These are phyloP conservation scores for Zygosaccharomyces pseudobailii DNA, from an alignment of 1,139 yeast genomes.

Conservation along the genomic window DNA sequence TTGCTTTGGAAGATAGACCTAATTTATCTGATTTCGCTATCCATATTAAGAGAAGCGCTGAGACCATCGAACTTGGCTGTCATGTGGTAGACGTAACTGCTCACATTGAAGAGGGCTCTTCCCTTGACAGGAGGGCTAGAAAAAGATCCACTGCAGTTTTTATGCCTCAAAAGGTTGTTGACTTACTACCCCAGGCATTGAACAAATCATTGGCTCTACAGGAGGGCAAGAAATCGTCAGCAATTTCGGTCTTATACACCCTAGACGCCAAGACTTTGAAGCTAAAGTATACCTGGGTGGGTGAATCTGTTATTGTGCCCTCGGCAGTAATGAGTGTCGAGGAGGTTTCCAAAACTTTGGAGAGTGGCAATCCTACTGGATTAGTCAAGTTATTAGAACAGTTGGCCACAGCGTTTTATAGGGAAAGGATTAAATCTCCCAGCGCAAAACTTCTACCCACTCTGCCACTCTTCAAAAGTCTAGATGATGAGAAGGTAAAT, in stretches of 20 bases:
- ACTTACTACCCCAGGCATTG: slow-evolving; percentile 65
- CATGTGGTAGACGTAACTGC: slow-evolving; percentile 79
- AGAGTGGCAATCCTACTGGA: slow-evolving; percentile 26
- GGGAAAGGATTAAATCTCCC: slow-evolving; percentile 58
- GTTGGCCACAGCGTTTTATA: slow-evolving; percentile 59
- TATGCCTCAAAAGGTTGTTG: slow-evolving; percentile 71
- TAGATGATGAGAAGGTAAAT: slow-evolving; percentile 80
- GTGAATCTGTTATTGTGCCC: slow-evolving; percentile 67
- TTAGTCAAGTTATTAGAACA: slow-evolving; percentile 23
- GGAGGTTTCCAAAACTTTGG: slow-evolving; percentile 34
- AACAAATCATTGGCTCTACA: slow-evolving; percentile 59
- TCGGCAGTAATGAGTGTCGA: slow-evolving; percentile 36
- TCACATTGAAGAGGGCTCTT: slow-evolving; percentile 64
- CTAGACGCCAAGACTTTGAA: slow-evolving; percentile 71
- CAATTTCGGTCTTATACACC: slow-evolving; percentile 78
- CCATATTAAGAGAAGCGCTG: slow-evolving; percentile 58
- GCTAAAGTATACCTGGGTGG: slow-evolving; percentile 72
- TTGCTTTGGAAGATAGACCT: slow-evolving; percentile 63
- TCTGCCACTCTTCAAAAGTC: slow-evolving; percentile 67
- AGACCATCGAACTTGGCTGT: slow-evolving; percentile 56
- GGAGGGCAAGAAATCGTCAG: slow-evolving; percentile 56
- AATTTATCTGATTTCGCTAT: slow-evolving; percentile 66
- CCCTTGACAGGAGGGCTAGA: slow-evolving; percentile 82
- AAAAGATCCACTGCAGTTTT: slow-evolving; percentile 87
- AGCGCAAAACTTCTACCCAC: slow-evolving; percentile 49